These are phyloP conservation scores for Pseudohalonectria lignicola DNA, from an alignment of 2,329 filamentous ascomycete species.

Conservation along the genomic window DNA sequence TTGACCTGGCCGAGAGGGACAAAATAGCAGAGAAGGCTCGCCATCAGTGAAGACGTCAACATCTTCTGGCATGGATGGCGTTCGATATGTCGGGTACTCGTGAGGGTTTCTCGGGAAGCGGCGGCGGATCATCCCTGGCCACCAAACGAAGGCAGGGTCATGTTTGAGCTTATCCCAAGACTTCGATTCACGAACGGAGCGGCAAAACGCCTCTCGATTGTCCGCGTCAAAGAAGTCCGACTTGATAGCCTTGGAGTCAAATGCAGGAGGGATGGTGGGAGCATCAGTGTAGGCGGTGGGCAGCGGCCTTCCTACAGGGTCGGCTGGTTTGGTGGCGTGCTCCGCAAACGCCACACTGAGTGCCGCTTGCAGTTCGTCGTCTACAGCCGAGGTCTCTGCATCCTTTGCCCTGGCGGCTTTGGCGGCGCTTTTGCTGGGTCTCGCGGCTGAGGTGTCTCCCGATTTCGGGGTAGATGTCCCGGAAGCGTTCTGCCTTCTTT, in stretches of 20 bases:
- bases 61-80: not conserved
- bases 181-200: slow-evolving; percentile 26
- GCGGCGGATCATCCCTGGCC: slow-evolving; percentile 14
- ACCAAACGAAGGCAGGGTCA: slow-evolving; percentile 29
- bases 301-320: slow-evolving; percentile 35
- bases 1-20: too few species aligned
- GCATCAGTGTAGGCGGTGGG: slow-evolving; percentile 29
- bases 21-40: too few species aligned
- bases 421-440: not conserved
- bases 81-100: slow-evolving; percentile 14
- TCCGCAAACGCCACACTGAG: slow-evolving; percentile 26
- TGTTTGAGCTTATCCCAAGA: slow-evolving; percentile 27
- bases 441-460: not conserved
- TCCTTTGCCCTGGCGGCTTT: not conserved
- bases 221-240: slow-evolving; percentile 31
- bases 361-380: slow-evolving; percentile 26
- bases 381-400: slow-evolving; percentile 7
- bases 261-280: slow-evolving; percentile 32
- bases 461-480: not conserved
- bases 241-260: slow-evolving; percentile 28
- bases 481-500: not conserved
- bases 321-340: slow-evolving; percentile 22
- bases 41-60: not conserved
- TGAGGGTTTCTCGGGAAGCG: slow-evolving; percentile 11
- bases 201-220: slow-evolving; percentile 29